A percentile compares a stretch with the other conserved stretches of the same genome.
Evolutionary conservation across 2,329 filamentous ascomycete genomes (phyloP).

Genomic region (Fusarium sp.): DNA sequence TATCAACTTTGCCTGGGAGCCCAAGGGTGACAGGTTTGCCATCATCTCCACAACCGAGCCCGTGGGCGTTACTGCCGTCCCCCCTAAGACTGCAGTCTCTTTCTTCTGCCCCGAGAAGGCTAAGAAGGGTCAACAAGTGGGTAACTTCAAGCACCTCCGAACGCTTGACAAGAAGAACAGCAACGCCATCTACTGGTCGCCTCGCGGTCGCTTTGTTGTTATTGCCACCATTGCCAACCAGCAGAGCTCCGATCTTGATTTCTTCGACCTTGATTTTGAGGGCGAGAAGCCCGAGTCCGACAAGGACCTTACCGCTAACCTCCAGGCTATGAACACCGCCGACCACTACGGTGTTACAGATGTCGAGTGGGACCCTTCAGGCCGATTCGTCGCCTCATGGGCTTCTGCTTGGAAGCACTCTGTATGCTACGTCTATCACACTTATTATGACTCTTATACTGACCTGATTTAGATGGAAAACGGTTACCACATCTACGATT

Average conservation of each 20-base stretch:
- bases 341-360: conserved; percentile 99
- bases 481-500: conserved; percentile 98
- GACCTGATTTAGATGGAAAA: conserved; percentile 90
- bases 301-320: conserved; percentile 93
- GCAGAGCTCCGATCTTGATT: conserved; percentile 95
- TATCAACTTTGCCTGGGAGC: conserved; percentile 99
- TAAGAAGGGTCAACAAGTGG: conserved; percentile 86
- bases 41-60: conserved; percentile 95
- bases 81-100: conserved; percentile 91
- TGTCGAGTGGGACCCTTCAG: conserved; percentile 97
- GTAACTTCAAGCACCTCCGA: conserved; percentile 96
- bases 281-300: conserved; percentile 93
- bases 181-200: conserved; percentile 99
- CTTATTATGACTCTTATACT: conserved; percentile 36
- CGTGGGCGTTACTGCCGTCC: conserved; percentile 79
- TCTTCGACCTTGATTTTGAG: conserved; percentile 98
- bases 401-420: conserved; percentile 96
- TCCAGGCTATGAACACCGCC: conserved; percentile 91
- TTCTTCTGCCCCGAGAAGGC: conserved; percentile 98
- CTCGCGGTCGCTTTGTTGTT: conserved; percentile 93
- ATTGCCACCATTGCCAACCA: conserved; percentile 93
- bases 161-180: conserved; percentile 99
- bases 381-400: conserved; percentile 92
- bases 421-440: conserved; percentile 66
- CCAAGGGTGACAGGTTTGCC: conserved; percentile 96